These are phyloP conservation scores for Phalaenopsis aphrodite DNA, from an alignment of 106 monocot genomes.

Conservation along the genomic window DNA sequence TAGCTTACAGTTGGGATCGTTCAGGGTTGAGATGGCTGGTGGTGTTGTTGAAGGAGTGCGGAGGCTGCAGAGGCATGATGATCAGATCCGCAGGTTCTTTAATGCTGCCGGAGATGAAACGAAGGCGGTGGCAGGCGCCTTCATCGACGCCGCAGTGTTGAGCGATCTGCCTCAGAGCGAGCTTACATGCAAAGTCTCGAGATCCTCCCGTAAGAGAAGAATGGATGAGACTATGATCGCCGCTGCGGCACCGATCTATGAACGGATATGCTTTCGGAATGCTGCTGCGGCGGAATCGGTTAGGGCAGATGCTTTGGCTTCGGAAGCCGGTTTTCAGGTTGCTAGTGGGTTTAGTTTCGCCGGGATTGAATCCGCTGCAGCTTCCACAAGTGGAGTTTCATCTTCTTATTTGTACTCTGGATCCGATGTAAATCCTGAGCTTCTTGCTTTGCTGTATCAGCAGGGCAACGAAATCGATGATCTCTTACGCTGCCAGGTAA, in stretches of 20 bases:
- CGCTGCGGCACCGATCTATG: neutral
- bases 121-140: neutral
- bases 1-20: too few species aligned
- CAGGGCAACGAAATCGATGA: constrained; percentile 42
- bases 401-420: constrained; percentile 1
- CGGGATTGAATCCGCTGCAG: constrained; percentile 6
- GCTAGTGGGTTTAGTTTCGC: constrained; percentile 3
- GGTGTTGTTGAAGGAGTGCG: constrained; percentile 2
- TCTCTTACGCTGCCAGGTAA: constrained; percentile 39
- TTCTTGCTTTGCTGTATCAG: constrained; percentile 21
- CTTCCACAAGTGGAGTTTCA: constrained; percentile 33
- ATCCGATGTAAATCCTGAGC: constrained; percentile 8
- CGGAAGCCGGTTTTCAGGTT: neutral
- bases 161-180: constrained; percentile 29
- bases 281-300: too few species aligned
- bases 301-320: neutral
- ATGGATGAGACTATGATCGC: too few species aligned
- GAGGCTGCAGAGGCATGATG: neutral
- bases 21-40: neutral
- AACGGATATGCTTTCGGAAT: too few species aligned
- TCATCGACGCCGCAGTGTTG: constrained; percentile 1
- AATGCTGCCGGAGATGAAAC: too few species aligned
- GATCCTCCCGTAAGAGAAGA: constrained; percentile 14
- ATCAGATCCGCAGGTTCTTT: neutral
- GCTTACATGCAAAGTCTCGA: constrained; percentile 30